A percentile compares a stretch with the other conserved stretches of the same genome.
Evolutionary conservation across 345 rosid genomes (phyloP).

Genomic region (Citrus glauca): DNA sequence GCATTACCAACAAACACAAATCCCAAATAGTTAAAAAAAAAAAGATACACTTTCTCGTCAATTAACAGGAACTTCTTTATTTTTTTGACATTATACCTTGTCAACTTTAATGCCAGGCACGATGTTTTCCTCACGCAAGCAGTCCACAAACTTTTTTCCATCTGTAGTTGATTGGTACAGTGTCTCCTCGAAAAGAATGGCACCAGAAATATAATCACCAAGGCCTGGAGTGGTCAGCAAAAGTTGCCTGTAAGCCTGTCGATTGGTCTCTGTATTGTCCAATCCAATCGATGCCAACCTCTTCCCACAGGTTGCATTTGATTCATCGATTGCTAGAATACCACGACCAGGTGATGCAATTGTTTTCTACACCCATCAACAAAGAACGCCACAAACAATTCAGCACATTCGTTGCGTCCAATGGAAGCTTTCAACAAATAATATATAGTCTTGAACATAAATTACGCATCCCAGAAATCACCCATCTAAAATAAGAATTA

Average conservation of each 20-base stretch:
- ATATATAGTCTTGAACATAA: neutral
- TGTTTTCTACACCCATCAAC: conserved; percentile 52
- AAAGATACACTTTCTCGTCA: neutral
- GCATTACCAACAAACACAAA: neutral
- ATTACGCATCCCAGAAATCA: neutral
- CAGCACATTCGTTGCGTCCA: neutral
- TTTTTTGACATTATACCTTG: conserved; percentile 50
- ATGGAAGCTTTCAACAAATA: neutral
- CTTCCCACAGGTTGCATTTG: conserved; percentile 96
- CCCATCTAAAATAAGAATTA: neutral
- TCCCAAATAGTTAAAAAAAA: neutral
- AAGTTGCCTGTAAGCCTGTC: conserved; percentile 95
- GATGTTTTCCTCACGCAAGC: conserved; percentile 73
- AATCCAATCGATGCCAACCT: conserved; percentile 86
- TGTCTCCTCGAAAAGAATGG: conserved; percentile 97
- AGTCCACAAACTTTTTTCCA: conserved; percentile 86
- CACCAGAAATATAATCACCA: conserved; percentile 92
- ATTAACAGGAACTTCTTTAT: neutral
- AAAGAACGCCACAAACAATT: neutral
- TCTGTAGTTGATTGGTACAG: conserved; percentile 86
- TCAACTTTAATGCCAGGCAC: conserved; percentile 97
- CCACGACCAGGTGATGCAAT: conserved; percentile 93
- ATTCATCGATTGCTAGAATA: conserved; percentile 94
- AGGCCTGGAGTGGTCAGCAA: conserved; percentile 90
- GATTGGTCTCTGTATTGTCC: conserved; percentile 78